Base-by-base conservation (phyloP, 805 yeast genomes). In the Zygoascus biomembranicola region DNA sequence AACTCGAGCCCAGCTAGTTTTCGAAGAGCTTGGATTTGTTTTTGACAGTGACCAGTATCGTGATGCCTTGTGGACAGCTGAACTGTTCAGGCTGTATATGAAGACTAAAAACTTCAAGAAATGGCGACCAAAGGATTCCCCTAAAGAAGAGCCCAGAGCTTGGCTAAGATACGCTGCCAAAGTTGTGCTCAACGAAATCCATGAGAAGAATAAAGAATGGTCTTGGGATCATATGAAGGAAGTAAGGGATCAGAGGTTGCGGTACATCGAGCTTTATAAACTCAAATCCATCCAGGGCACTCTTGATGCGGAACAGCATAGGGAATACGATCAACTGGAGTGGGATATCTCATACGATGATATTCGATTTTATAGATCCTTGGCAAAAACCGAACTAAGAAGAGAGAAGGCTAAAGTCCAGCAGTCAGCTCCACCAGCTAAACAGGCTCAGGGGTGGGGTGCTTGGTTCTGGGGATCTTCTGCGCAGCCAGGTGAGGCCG, bases 1-100 rank as follows among this genome's bases (percentile, higher is more conserved):
- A 65, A 76, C 88, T 19, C 77, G 80, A 42, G 79, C 90, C 0
- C 86, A 87, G 55, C 71, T 94, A 51, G 79, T 83, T 57, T 94
- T 90, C 67, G 90, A 90, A 51, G 95, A 94, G 63, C 84, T 95
- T 61, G 86, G 95, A n/a, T 72, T 95, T 13, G 88, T 85, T 52
- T 73, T 94, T 54, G 94, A 92, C 65, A 82, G 92, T 53, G 78
- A 79, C 50, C 97, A 92, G 66, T 94, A 94, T 66, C 76, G 85
- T 43, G 94, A 87, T 63, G 75, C 88, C 1, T 72, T 95, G 37
- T 80, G 87, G 76, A 83, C 95, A 1, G 81, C 90, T 6, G 87
- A 96, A 1, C 82, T 84, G 56, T 81, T 88, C 64, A 89, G 87
- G 57, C 80, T 92, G 79, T 86, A 81, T 61, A 74, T 79, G 60